phyloP scores from a whole-genome alignment of 805 yeast species.

The Candida silvicultrix region DNA sequence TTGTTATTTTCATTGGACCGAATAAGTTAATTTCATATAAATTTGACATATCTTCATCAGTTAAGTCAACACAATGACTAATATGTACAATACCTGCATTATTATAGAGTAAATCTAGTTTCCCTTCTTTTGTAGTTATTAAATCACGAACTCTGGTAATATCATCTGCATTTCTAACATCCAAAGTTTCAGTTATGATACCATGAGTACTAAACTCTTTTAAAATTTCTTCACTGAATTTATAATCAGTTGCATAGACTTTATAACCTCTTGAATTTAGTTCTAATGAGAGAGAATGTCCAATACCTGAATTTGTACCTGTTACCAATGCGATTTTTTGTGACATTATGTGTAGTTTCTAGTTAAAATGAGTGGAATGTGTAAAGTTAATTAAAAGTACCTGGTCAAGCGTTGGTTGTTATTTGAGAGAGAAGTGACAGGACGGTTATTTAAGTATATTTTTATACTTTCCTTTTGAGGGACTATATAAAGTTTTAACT shows the following conservation, averaged over 20 bases:
- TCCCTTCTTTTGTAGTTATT: conserved; percentile 22
- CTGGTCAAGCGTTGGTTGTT: too few relatives aligned
- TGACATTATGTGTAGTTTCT: not conserved
- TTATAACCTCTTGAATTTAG: conserved; percentile 34
- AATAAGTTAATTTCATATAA: conserved; percentile 30
- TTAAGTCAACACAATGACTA: conserved; percentile 28
- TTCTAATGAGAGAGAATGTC: conserved; percentile 40
- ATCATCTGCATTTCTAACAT: conserved; percentile 28
- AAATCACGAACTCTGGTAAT: conserved; percentile 21
- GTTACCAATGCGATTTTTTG: conserved; percentile 46
- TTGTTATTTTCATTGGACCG: conserved; percentile 33
- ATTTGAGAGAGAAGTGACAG: too few relatives aligned
- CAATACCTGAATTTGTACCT: conserved; percentile 59
- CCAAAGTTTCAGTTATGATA: conserved; percentile 16
- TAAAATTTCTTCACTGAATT: conserved; percentile 24
- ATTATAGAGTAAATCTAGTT: conserved; percentile 33
- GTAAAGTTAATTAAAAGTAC: too few relatives aligned
- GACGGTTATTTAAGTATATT: too few relatives aligned
- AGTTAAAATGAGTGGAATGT: too few relatives aligned
- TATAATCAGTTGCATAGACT: conserved; percentile 30
- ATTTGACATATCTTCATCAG: conserved; percentile 20
- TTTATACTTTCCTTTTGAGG: too few relatives aligned
- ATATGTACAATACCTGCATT: conserved; percentile 31
- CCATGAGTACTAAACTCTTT: conserved; percentile 10
- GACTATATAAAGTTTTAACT: too few relatives aligned